Base-by-base conservation (phyloP, 164 flowering plant species). In the Pachysandra terminalis region DNA sequence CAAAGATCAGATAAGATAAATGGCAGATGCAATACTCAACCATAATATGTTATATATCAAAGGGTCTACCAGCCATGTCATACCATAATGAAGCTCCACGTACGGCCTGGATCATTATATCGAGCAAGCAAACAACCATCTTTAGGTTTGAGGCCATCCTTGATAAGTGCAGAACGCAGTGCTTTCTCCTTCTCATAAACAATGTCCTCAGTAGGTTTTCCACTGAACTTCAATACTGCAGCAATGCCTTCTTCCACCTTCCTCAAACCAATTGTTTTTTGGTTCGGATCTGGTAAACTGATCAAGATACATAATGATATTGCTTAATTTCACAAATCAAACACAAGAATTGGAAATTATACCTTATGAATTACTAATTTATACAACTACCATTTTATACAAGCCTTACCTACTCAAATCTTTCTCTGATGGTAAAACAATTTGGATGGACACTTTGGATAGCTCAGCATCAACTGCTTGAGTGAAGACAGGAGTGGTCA, bases 401-500 rank as follows among this genome's bases (percentile, higher is more conserved):
- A n/a, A n/a, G n/a, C n/a, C n/a, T 82, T 66, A 91, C 98, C 89
- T 87, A 78, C 58, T 75, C 62, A 89, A 57, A 49, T 86, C 86
- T 74, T 87, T 91, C 32, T 88, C 86, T 19, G 56, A 61, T 19
- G 98, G 98, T 71, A 94, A 80, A 70, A 91, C 96, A 65, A 93
- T 82, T 73, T 93, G 94, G 74, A 93, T 84, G 26, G 96, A 84
- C 56, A 90, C 79, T 32, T 77, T 72, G 59, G 90, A 83, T 56
- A 59, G 55, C 45, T 81, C 80, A 54, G 77, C 19, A 72, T 88
- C 86, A 69, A 59, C 60, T 63, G 94, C 84, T 57, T 87, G 87
- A 53, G 96, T 91, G 78, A 93, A 91, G 68, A 93, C 98, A 35
- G 96, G 96, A 60, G 97, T 89, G 8, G 97, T 95, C 98, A 95